Evolutionary conservation across 345 rosid genomes (phyloP).

Genomic region (Cardamine resedifolia): DNA sequence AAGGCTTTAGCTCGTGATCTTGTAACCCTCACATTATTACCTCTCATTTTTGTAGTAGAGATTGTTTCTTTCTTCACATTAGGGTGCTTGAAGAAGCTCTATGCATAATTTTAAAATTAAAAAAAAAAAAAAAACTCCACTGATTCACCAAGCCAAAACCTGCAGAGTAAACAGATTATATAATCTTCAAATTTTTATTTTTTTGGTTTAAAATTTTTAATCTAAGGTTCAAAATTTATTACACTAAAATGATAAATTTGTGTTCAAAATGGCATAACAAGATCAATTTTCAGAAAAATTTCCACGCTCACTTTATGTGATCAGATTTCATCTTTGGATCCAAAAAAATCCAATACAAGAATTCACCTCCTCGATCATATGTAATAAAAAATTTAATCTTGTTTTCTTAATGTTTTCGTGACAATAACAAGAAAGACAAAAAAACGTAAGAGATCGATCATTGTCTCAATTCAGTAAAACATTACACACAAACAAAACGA

Average conservation of each 20-base stretch:
- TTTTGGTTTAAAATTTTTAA: no score
- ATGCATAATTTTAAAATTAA: not conserved
- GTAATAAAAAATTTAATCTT: not conserved
- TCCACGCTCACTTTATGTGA: not conserved
- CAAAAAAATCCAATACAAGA: not conserved
- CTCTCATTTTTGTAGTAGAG: conserved; percentile 38
- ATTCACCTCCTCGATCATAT: not conserved
- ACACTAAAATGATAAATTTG: not conserved
- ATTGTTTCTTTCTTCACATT: conserved; percentile 55
- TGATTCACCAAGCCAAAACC: not conserved
- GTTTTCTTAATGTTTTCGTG: not conserved
- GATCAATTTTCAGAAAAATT: not conserved
- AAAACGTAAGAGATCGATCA: not conserved
- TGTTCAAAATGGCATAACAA: not conserved
- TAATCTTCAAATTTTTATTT: not conserved
- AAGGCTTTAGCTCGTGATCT: conserved; percentile 71
- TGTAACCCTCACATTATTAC: conserved; percentile 50
- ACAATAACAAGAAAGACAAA: conserved; percentile 2
- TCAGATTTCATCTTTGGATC: not conserved
- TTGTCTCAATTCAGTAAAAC: not conserved
- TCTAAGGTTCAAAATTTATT: not conserved
- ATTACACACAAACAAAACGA: not conserved
- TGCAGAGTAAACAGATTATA: conserved; percentile 4
- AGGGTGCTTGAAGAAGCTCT: conserved; percentile 39
- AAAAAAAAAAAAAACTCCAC: not conserved